Evolutionary conservation across 306 rosid genomes (phyloP), one percentile per base, ranked within the genome.

Genomic region (Senna siamea): DNA sequence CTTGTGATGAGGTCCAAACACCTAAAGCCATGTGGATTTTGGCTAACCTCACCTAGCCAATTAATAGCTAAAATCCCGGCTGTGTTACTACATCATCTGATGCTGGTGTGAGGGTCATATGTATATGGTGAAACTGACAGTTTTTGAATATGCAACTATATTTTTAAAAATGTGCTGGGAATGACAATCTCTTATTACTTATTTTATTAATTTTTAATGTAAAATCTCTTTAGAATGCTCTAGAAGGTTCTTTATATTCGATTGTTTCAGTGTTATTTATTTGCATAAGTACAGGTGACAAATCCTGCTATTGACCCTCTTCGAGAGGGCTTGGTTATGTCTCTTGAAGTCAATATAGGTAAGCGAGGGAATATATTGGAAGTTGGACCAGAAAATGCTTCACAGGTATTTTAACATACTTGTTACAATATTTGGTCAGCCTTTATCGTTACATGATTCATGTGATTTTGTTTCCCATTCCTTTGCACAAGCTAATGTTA

Each of bases 241-340:
- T 54, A 63, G 35, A 72, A 32, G 38, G 66, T 58, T 71, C 51
- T 76, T 43, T 47, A 17, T 63, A 41, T 19, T 28, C 46, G 22
- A 34, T 22, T 37, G 7, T 41, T 52, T 68, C 23, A 17, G n/a
- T 74, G 32, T 50, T 75, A 62, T 59, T 69, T 46, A 34, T 41
- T 77, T 62, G 43, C 48, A 9, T 23, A 46, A 58, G 62, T 76
- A 72, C 85, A 94, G 99, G 99, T 94, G 60, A 94, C 99, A 53
- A 94, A 94, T 86, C 99, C 99, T 73, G 99, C 99, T 70, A 94
- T 92, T 78, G 99, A 94, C 76, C 99, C 99, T 56, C 99, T 94
- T 65, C 84, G 97, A 84, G 99, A 94, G 88, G 99, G 99, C 76
- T 72, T 94, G 72, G 99, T 94, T 71, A 94, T 94, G 99, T 94